These are phyloP conservation scores for Fusarium lyarnte DNA, from an alignment of 2,329 filamentous ascomycete species.

Conservation along the genomic window DNA sequence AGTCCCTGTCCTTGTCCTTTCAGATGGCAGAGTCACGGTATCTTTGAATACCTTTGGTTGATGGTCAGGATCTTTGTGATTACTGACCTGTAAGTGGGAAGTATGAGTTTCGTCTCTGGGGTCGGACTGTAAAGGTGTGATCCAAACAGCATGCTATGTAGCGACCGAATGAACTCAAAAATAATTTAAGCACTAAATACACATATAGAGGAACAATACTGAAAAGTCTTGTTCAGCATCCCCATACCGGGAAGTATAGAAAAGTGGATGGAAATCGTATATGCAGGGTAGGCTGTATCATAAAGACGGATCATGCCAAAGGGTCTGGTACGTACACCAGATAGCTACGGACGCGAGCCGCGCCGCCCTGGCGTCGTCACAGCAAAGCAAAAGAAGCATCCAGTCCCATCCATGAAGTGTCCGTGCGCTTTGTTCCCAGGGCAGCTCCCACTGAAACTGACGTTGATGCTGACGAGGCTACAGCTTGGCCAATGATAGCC, in stretches of 20 bases:
- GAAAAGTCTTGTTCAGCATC: not conserved
- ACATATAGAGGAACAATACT: not conserved
- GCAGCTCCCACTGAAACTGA: not conserved
- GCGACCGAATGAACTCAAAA: too few relatives aligned
- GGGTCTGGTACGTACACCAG: not conserved
- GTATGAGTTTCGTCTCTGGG: not conserved
- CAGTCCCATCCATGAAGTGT: not conserved
- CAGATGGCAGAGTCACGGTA: too few relatives aligned
- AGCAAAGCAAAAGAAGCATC: not conserved
- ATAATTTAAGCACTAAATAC: not conserved
- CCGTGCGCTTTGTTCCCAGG: slow-evolving; percentile 9
- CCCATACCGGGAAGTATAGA: not conserved
- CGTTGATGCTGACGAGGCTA: slow-evolving; percentile 14
- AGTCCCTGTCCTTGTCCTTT: not conserved
- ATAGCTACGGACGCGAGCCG: slow-evolving; percentile 3
- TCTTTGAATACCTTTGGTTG: not conserved
- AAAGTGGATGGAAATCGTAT: not conserved
- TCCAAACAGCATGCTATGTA: not conserved
- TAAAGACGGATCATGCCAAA: not conserved
- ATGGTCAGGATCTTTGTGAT: too few relatives aligned
- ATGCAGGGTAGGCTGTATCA: not conserved
- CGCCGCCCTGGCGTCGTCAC: slow-evolving; percentile 5
- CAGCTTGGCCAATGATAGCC: not conserved
- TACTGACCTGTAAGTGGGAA: not conserved
- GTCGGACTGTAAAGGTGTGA: not conserved